Evolutionary conservation across 208 protist genomes (phyloP), one percentile per base, ranked within the genome.

Genomic region (Wallacemonas sp.): DNA sequence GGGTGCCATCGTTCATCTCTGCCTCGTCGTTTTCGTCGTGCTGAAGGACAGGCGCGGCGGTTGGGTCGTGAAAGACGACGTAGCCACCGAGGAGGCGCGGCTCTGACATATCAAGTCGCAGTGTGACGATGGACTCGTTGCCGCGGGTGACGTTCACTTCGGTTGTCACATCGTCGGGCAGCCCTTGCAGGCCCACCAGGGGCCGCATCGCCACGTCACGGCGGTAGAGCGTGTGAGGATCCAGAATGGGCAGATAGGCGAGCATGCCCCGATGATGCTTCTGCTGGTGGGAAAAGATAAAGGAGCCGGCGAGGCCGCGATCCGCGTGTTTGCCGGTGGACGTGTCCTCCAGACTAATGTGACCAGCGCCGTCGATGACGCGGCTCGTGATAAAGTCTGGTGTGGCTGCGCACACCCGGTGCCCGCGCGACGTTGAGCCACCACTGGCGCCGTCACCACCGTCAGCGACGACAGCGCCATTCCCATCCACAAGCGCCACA

Each of bases 91-190:
- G 58, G 26, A 76, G 77, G 4, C 63, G 46, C 19, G 81, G 69
- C 53, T 76, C 72, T 1, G 67, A 61, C 26, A 81, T 41, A 68
- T 93, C 87, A n/a, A 93, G 76, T 0, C 79, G 80, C 54, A 93
- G 62, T 39, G 85, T 73, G 44, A 93, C 83, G 1, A 73, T 45
- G 9, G 65, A 69, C 22, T 60, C 75, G 30, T 57, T 73, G 10
- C 55, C 69, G 37, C 74, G 71, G 19, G 74, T 90, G 12, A 94
- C 77, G 53, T 83, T 80, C 22, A 88, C 55, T 72, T 94, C 88
- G n/a, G 77, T 70, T 21, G 71, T 71, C 29, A 89, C 82, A n/a
- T 82, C 77, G 63, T 94, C 88, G 22, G 72, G 55, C 22, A 81
- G 66, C 8, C 79, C 80, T 21, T 78, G 79, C 30, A 79, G 67